Conservation (phyloP, 768 basidiomycete species). For the Lyophyllum semitale region DNA sequence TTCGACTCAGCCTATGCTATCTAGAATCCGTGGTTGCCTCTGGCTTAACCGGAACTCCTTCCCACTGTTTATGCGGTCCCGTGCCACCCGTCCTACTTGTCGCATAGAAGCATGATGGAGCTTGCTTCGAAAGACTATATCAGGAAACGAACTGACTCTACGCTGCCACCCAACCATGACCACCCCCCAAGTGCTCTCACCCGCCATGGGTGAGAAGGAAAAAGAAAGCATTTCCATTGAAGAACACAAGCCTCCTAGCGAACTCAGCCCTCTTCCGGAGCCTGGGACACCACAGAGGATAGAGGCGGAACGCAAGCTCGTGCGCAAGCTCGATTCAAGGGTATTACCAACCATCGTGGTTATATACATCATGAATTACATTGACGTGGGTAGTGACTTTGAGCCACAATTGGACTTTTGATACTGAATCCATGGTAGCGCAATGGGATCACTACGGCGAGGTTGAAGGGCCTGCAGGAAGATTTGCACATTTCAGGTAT, state of each 20-base stretch:
- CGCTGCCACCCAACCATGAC: no score
- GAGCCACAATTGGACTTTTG: background rate
- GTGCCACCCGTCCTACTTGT: no score
- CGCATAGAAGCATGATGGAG: no score
- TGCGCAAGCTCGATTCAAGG: conserved; percentile 56
- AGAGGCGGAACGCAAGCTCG: conserved; percentile 43
- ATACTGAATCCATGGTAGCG: conserved; percentile 30
- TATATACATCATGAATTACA: conserved; percentile 69
- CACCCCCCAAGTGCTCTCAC: background rate
- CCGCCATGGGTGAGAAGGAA: conserved; percentile 9
- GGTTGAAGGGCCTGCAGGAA: conserved; percentile 50
- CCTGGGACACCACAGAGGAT: conserved; percentile 30
- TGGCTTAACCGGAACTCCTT: no score
- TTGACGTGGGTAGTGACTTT: conserved; percentile 46
- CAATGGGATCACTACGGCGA: conserved; percentile 48
- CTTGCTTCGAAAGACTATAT: no score
- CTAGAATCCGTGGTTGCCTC: no score
- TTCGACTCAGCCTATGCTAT: no score
- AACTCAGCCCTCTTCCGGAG: conserved; percentile 13
- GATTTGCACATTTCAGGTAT: conserved; percentile 48
- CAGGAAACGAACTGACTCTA: no score
- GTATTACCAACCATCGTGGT: conserved; percentile 58
- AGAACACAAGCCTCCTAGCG: conserved; percentile 4
- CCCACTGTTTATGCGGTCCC: no score
- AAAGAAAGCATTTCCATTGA: conserved; percentile 19